Evolutionary conservation across 208 protist genomes (phyloP), one percentile per base, ranked within the genome.

Genomic region (Crithidia expoeki): DNA sequence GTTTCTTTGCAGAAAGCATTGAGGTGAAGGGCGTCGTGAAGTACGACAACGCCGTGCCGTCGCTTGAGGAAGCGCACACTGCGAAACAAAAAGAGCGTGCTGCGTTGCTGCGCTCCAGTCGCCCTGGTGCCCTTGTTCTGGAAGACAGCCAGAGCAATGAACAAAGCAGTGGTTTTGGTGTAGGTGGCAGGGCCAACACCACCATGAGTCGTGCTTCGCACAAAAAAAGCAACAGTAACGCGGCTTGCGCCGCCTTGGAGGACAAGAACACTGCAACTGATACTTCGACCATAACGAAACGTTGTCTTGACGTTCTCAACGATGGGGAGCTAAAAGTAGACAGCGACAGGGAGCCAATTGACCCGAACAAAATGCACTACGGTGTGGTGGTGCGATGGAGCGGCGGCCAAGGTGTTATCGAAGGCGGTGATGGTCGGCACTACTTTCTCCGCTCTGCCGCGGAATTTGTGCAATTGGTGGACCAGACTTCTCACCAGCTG

Each of bases 371-470:
- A 14, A 44, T 66, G 7, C 67, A 90, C 33, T 94, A 87, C 74
- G 92, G 92, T 63, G 92, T 96, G 5, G 66, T 96, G n/a, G 91
- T 90, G 19, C 87, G 92, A 32, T 96, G 92, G 89, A 94, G 89
- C 57, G 92, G 92, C 19, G 92, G 92, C 38, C 89, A 95, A 46
- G 92, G 92, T 34, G 79, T 87, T 10, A 51, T 96, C 25, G 89
- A 96, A 71, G 85, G 77, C 33, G 84, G 87, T 19, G 78, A 86
- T 21, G 83, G 87, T n/a, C 69, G 72, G 12, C 73, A 83, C 63
- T 94, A 88, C 72, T 94, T 88, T 55, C 83, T 96, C 42, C 76
- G 71, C 27, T 93, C 86, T 30, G 87, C 81, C 33, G 84, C 87
- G 10, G 84, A 86, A 59, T 93, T 96, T 72, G 62, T 80, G 2